Evolutionary conservation across 2,329 filamentous ascomycete genomes (phyloP), one percentile per base, ranked within the genome.

Genomic region (Pseudopyrenochaeta lycopersici): DNA sequence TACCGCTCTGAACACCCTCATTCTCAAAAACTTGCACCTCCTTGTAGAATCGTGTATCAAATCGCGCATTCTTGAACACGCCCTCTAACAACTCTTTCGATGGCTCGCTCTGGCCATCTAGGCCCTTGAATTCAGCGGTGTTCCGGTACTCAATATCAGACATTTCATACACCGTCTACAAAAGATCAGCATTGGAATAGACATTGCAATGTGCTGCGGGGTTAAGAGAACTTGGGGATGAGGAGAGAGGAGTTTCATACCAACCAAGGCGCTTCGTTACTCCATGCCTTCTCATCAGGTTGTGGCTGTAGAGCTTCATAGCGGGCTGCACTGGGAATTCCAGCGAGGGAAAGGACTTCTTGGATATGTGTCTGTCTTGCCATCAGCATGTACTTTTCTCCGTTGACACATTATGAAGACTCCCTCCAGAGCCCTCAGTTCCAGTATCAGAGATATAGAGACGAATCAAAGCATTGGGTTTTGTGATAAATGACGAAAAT

Each of bases 31-130:
- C 11, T 7, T 56, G 52, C 12, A 49, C 43, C 20, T 62, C 49
- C 35, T 63, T 55, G 31, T 63, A 71, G 43, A 71, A 73, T 27
- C 68, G 49, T 2, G 63, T 68, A 39, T 70, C 65, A 50, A 72
- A 73, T 35, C 62, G 47, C 18, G 58, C 55, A 32, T 70, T 63
- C 47, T 48, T 60, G 49, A 70, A 73, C 2, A 74, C 42, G 2
- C 32, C 38, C 7, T 66, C 52, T 11, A 70, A 41, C 6, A 72
- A 33, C 15, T 60, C 52, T 17, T 53, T 27, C n/a, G 46, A 42
- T 0, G 69, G 71, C 17, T 54, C 29, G 23, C 53, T 61, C 39
- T 70, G 66, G 10, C 60, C 59, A 47, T 67, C 59, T 15, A 74
- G 30, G 2, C 59, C 46, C 10, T 56, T 58, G 50, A 72, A 73